These are phyloP conservation scores for Erysimum cheiri DNA, from an alignment of 441 rosid genomes.

Conservation along the genomic window DNA sequence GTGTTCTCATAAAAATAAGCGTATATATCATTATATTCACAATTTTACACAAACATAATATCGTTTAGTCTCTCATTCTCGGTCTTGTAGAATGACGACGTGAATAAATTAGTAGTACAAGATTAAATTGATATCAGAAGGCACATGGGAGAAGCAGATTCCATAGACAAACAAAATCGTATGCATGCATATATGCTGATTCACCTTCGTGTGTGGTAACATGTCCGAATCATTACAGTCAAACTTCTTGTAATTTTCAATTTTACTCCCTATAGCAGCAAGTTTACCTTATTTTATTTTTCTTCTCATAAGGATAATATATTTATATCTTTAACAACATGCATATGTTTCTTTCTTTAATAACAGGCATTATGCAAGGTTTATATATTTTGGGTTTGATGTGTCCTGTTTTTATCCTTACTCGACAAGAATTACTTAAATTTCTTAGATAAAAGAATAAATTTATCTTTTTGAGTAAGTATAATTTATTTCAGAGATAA, in stretches of 20 bases:
- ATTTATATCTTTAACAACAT: no score
- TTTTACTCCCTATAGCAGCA: background rate
- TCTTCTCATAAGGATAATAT: no score
- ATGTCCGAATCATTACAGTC: conserved; percentile 45
- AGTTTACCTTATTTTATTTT: background rate
- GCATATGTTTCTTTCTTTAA: no score
- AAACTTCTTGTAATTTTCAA: conserved; percentile 28
- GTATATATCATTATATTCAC: no score
- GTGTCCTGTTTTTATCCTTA: no score
- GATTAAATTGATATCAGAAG: conserved; percentile 22
- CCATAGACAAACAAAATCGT: conserved; percentile 38
- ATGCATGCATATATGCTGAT: conserved; percentile 45
- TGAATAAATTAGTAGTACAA: conserved; percentile 15
- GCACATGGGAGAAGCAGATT: conserved; percentile 40
- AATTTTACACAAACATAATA: background rate
- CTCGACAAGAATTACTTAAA: no score
- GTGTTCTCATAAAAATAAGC: no score
- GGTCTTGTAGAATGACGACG: background rate
- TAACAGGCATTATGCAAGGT: no score
- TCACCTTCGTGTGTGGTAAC: conserved; percentile 32
- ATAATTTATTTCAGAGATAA: no score
- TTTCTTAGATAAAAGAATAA: no score
- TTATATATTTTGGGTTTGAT: no score
- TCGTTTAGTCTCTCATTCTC: background rate
- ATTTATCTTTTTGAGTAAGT: no score